Evolutionary conservation across 805 yeast species (phyloP).

Genomic region (Aciculoconidium aculeatum): DNA sequence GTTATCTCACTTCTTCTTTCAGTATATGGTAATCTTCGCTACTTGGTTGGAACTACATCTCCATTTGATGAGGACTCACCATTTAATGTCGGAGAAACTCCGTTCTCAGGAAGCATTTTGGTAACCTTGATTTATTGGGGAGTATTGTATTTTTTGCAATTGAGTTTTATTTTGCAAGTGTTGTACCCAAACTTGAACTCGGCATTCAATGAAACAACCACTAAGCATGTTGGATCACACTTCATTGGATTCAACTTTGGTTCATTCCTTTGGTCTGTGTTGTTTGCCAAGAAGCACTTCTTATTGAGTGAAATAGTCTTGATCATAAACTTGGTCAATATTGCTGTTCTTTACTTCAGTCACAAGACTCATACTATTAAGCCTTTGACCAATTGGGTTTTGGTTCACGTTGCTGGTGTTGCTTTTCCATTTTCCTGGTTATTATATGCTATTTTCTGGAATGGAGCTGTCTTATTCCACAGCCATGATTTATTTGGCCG

Average conservation of each 20-base stretch:
- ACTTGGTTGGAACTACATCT: slow-evolving; percentile 48
- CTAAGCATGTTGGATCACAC: slow-evolving; percentile 49
- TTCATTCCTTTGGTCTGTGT: slow-evolving; percentile 57
- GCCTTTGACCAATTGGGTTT: slow-evolving; percentile 46
- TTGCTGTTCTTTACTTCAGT: slow-evolving; percentile 47
- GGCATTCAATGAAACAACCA: slow-evolving; percentile 18
- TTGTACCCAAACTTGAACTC: slow-evolving; percentile 28
- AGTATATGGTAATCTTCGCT: slow-evolving; percentile 48
- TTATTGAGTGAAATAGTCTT: slow-evolving; percentile 54
- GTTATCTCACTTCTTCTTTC: slow-evolving; percentile 52
- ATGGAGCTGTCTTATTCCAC: slow-evolving; percentile 72
- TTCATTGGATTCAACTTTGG: slow-evolving; percentile 57
- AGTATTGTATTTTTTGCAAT: slow-evolving; percentile 46
- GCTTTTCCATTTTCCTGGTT: slow-evolving; percentile 77
- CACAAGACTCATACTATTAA: slow-evolving; percentile 56
- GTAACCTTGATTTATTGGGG: slow-evolving; percentile 55
- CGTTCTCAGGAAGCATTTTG: slow-evolving; percentile 56
- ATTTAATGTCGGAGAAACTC: slow-evolving; percentile 54
- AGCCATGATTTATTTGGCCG: slow-evolving; percentile 56
- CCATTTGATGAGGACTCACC: slow-evolving; percentile 42
- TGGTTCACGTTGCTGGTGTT: slow-evolving; percentile 59
- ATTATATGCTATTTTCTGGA: slow-evolving; percentile 72
- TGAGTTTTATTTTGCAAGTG: slow-evolving; percentile 42
- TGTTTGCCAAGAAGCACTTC: slow-evolving; percentile 56
- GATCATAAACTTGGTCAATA: slow-evolving; percentile 53